A percentile compares a stretch with the other conserved stretches of the same genome.
Evolutionary conservation across 2,329 filamentous ascomycete genomes (phyloP).

Genomic region (Sclerotinia spermophila): DNA sequence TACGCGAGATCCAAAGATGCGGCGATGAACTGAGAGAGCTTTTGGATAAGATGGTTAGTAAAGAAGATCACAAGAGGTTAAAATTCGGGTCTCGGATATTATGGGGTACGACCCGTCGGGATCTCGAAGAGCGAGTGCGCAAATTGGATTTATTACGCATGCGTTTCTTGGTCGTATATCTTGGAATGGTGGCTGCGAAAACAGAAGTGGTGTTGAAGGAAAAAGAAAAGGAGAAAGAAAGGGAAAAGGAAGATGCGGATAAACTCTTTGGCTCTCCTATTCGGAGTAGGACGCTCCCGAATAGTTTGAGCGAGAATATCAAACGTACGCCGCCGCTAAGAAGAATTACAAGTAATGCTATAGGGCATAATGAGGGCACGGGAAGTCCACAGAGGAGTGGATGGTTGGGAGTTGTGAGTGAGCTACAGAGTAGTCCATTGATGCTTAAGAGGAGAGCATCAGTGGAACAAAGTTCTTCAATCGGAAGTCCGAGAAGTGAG

Average conservation of each 20-base stretch:
- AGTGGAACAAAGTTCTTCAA: constrained; percentile 45
- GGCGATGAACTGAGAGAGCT: constrained; percentile 61
- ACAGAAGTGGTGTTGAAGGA: constrained; percentile 25
- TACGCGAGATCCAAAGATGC: constrained; percentile 59
- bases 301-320: constrained; percentile 28
- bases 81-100: constrained; percentile 42
- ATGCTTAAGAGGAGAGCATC: constrained; percentile 61
- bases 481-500: not conserved
- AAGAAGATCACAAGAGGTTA: constrained; percentile 43
- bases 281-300: not conserved
- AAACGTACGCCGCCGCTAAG: constrained; percentile 43
- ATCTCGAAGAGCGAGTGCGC: constrained; percentile 55
- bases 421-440: constrained; percentile 57
- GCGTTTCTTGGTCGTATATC: constrained; percentile 61
- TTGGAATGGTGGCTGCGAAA: constrained; percentile 53
- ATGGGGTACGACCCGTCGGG: constrained; percentile 54
- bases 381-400: constrained; percentile 49
- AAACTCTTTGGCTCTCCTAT: not conserved
- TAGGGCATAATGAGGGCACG: constrained; percentile 50
- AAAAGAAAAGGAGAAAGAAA: not conserved
- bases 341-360: constrained; percentile 51
- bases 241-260: constrained; percentile 11
- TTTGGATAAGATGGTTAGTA: constrained; percentile 49
- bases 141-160: constrained; percentile 59
- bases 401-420: constrained; percentile 61